Evolutionary conservation across 345 rosid species (phyloP).

Genomic region (Barbarea vulgaris): DNA sequence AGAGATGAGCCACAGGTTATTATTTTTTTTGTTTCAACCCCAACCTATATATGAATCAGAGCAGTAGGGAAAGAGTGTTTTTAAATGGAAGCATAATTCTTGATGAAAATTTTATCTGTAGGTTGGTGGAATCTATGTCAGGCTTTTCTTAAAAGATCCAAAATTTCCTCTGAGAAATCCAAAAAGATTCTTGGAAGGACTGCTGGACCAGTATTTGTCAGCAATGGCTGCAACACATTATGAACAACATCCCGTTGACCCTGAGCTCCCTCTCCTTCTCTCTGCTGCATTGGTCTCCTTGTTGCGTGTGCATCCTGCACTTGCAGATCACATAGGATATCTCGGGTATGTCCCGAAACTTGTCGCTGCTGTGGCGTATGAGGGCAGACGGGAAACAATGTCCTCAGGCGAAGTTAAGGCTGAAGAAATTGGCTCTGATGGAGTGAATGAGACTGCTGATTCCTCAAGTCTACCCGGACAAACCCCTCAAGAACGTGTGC

Average conservation of each 20-base stretch:
- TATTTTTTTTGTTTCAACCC: no score
- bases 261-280: conserved; percentile 92
- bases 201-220: conserved; percentile 89
- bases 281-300: conserved; percentile 98
- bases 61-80: neutral
- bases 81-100: conserved; percentile 10
- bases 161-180: conserved; percentile 97
- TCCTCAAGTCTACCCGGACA: conserved; percentile 57
- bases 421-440: conserved; percentile 52
- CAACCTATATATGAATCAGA: conserved; percentile 3
- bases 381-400: conserved; percentile 91
- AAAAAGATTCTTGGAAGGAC: conserved; percentile 95
- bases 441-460: conserved; percentile 56
- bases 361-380: conserved; percentile 95
- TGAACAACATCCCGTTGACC: conserved; percentile 74
- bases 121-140: conserved; percentile 96
- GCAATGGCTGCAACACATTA: conserved; percentile 95
- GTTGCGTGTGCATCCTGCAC: conserved; percentile 97
- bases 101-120: conserved; percentile 41
- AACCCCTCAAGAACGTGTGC: conserved; percentile 96
- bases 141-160: conserved; percentile 95
- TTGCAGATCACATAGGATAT: conserved; percentile 96
- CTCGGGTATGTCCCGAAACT: conserved; percentile 99
- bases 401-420: conserved; percentile 64
- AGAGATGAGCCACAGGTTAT: conserved; percentile 91